phyloP scores from a whole-genome alignment of 2,329 filamentous ascomycete species.

The Plenodomus lindquistii region DNA sequence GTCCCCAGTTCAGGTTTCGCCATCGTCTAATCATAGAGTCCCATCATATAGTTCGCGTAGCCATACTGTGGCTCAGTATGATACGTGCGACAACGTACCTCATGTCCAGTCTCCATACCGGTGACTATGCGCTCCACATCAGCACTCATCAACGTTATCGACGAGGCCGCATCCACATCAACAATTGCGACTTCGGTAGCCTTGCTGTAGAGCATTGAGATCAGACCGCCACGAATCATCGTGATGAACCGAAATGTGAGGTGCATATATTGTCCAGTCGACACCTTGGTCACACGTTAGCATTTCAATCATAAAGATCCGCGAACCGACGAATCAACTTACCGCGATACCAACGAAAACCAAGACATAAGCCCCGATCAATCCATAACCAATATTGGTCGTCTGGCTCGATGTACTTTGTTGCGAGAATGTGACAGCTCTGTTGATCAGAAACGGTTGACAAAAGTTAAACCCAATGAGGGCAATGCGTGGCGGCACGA shows the following conservation, averaged over 20 bases:
- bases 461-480: slow-evolving; percentile 45
- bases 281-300: slow-evolving; percentile 28
- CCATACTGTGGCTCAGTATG: too few relatives aligned
- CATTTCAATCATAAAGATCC: not conserved
- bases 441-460: slow-evolving; percentile 42
- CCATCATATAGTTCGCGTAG: too few relatives aligned
- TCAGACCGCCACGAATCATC: slow-evolving; percentile 41
- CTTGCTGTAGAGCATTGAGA: slow-evolving; percentile 44
- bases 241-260: slow-evolving; percentile 40
- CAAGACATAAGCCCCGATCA: slow-evolving; percentile 40
- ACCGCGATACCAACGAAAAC: slow-evolving; percentile 42
- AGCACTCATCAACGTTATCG: slow-evolving; percentile 43
- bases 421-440: slow-evolving; percentile 34
- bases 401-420: slow-evolving; percentile 17
- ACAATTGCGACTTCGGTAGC: slow-evolving; percentile 32
- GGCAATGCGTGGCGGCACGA: slow-evolving; percentile 32
- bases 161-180: slow-evolving; percentile 35
- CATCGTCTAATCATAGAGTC: too few relatives aligned
- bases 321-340: slow-evolving; percentile 9
- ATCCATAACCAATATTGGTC: slow-evolving; percentile 36
- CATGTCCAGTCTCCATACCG: slow-evolving; percentile 41
- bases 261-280: slow-evolving; percentile 42
- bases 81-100: slow-evolving; percentile 13
- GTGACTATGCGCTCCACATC: slow-evolving; percentile 43
- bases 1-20: too few relatives aligned